Conservation (phyloP, 1,139 yeast species). For the Candida sanyaensis region DNA sequence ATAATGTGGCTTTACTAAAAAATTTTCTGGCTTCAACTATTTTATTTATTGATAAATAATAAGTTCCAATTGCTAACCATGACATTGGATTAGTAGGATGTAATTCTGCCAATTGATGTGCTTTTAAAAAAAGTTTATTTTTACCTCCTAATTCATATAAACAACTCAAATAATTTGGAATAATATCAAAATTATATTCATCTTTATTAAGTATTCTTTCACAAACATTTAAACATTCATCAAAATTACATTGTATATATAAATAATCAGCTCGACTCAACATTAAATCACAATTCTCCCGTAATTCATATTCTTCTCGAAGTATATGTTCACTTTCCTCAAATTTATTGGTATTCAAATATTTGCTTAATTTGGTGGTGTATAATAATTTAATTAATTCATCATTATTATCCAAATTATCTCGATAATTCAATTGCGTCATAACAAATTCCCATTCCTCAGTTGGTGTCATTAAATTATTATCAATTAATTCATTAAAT, state of each 20-base stretch:
- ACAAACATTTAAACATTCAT: conserved; percentile 73
- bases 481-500: conserved; percentile 72
- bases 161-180: conserved; percentile 84
- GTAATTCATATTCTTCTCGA: conserved; percentile 70
- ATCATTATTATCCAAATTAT: conserved; percentile 69
- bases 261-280: conserved; percentile 70
- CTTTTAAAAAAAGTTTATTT: conserved; percentile 74
- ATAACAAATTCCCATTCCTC: conserved; percentile 87
- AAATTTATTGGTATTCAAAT: conserved; percentile 59
- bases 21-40: conserved; percentile 82
- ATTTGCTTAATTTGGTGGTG: conserved; percentile 74
- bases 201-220: conserved; percentile 65
- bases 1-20: conserved; percentile 85
- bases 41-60: conserved; percentile 76
- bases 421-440: conserved; percentile 65
- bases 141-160: conserved; percentile 82
- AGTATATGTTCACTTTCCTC: conserved; percentile 69
- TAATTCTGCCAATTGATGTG: conserved; percentile 85
- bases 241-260: conserved; percentile 79
- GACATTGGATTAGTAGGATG: conserved; percentile 84
- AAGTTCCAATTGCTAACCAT: conserved; percentile 92
- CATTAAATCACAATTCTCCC: conserved; percentile 68
- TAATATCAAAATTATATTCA: conserved; percentile 66
- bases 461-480: conserved; percentile 75
- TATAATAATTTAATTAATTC: conserved; percentile 79